Evolutionary conservation across 306 rosid genomes (phyloP), one percentile per base, ranked within the genome.

Genomic region (Leucaena leucocephala): DNA sequence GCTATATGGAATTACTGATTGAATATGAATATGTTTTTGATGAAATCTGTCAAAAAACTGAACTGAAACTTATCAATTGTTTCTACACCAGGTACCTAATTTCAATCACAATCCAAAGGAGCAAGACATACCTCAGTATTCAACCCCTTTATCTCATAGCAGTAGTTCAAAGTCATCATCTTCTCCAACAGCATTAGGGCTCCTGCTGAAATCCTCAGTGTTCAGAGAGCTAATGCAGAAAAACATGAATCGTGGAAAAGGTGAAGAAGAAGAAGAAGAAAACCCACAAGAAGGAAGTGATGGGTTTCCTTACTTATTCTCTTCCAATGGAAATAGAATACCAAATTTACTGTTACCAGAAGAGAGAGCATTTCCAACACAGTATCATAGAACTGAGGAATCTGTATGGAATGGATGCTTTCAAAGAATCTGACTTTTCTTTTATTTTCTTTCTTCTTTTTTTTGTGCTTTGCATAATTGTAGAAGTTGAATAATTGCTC

Each of bases 141-240:
- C 71, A 50, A 74, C 71, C 33, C 80, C 93, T 40, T 62, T 79
- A 22, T 80, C 90, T 83, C 79, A 63, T 34, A 63, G 88, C 68
- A 63, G 86, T 74, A 66, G 80, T 67, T 61, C 77, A n/a, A 87
- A 84, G 76, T 54, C 92, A 43, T 59, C 93, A 19, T 68, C 90
- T 38, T 89, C 97, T 75, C 90, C 94, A 22, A 80, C 91, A 19
- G 94, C 97, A 36, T 85, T 91, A 34, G 92, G 97, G 76, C 89
- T 94, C 82, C 94, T 94, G 75, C 83, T 94, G 7, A 89, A 88
- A 67, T 94, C 97, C 13, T 85, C 97, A 35, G 76, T 91, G 39
- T 91, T 88, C 68, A 90, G 85, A 88, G 90, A 94, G 45, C 84
- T 90, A 40, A 76, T 87, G 76, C 89, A 91, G 80, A 90, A 86